phyloP scores from a whole-genome alignment of 1,284 basidiomycete species.

The Microbotryum silenes-acaulis region DNA sequence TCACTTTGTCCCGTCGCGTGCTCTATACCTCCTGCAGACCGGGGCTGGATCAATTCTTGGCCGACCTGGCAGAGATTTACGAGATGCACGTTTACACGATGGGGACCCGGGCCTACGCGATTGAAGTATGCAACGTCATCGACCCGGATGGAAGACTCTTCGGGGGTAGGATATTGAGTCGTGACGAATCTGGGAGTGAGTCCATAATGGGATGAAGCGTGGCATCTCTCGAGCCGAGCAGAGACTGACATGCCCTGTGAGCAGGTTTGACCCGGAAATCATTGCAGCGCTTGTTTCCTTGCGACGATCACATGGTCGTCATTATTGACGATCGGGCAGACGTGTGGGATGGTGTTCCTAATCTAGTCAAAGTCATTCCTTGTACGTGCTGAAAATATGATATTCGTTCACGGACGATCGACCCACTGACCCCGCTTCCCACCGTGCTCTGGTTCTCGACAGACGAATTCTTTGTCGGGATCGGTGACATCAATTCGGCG shows the following conservation, averaged over 20 bases:
- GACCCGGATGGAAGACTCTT: slow-evolving; percentile 83
- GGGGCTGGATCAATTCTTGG: slow-evolving; percentile 72
- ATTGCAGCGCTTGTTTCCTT: slow-evolving; percentile 82
- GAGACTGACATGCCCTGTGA: not conserved
- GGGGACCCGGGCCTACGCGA: slow-evolving; percentile 94
- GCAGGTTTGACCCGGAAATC: slow-evolving; percentile 81
- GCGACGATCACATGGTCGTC: slow-evolving; percentile 96
- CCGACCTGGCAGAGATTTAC: slow-evolving; percentile 65
- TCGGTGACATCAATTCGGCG: slow-evolving; percentile 93
- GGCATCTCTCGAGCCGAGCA: slow-evolving; percentile 10
- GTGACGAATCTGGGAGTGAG: slow-evolving; percentile 92
- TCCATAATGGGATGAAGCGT: slow-evolving; percentile 28
- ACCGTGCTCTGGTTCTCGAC: not conserved
- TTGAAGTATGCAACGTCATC: slow-evolving; percentile 86
- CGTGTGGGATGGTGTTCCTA: slow-evolving; percentile 94
- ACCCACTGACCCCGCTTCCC: not conserved
- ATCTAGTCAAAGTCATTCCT: slow-evolving; percentile 90
- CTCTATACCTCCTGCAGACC: slow-evolving; percentile 51
- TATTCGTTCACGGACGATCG: not conserved
- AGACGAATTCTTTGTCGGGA: slow-evolving; percentile 98
- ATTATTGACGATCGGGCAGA: slow-evolving; percentile 97
- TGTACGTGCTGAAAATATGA: slow-evolving; percentile 51
- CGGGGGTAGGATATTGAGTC: slow-evolving; percentile 75
- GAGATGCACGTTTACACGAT: slow-evolving; percentile 99
- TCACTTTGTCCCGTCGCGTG: slow-evolving; percentile 50